Evolutionary conservation across 257 asterid species (phyloP).

Genomic region (Nicotiana noctiflora): DNA sequence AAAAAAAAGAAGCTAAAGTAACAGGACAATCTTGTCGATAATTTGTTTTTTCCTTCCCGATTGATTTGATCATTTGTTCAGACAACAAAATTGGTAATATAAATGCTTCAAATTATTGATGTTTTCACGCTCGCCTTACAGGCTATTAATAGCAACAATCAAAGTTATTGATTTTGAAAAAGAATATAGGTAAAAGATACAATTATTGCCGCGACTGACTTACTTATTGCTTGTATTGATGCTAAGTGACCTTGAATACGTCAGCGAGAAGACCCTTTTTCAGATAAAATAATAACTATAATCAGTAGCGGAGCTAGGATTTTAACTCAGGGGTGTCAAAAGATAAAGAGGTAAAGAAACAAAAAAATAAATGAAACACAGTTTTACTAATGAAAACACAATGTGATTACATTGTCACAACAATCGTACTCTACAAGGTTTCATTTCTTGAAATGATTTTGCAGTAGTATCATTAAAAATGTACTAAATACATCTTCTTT

Average conservation of each 20-base stretch:
- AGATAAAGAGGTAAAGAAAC: no score
- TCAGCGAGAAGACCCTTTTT: not conserved
- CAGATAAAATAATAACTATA: not conserved
- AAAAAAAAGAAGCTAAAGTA: not conserved
- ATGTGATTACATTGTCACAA: no score
- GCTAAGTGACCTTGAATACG: not conserved
- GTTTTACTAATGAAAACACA: no score
- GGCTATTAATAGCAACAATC: not conserved
- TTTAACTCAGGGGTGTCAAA: no score
- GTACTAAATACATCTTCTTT: no score
- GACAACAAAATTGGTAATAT: not conserved
- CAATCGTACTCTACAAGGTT: no score
- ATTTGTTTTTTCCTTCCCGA: not conserved
- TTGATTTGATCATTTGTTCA: not conserved
- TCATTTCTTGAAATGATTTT: no score
- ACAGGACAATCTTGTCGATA: not conserved
- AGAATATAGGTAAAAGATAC: not conserved
- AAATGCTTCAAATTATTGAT: not conserved
- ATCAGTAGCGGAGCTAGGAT: no score
- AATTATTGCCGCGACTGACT: not conserved
- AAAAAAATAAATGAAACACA: no score
- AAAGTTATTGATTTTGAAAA: not conserved
- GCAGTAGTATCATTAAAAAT: no score
- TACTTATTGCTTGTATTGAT: not conserved
- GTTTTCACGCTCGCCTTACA: not conserved